phyloP scores from a whole-genome alignment of 2,329 filamentous ascomycete species.

The Fusarium concolor region DNA sequence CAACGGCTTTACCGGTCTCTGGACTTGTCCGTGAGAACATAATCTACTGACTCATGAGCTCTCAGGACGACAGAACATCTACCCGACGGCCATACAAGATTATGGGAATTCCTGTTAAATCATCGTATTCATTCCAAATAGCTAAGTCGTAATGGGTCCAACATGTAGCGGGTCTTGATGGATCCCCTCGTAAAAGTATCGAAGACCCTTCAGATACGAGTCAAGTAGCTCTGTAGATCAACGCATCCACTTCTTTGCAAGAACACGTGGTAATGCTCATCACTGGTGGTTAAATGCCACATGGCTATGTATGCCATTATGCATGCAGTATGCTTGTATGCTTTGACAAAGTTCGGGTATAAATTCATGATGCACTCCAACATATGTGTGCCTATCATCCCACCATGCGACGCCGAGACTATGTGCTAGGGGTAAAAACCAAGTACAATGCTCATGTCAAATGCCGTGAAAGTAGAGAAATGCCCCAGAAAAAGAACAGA shows the following conservation, averaged over 20 bases:
- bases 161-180: background rate
- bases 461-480: conserved; percentile 7
- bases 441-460: conserved; percentile 20
- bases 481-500: conserved; percentile 13
- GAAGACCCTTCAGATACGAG: background rate
- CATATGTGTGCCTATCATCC: conserved; percentile 25
- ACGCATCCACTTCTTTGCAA: background rate
- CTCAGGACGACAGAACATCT: background rate
- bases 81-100: background rate
- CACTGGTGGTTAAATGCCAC: background rate
- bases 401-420: conserved; percentile 22
- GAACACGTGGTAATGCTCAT: background rate
- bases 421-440: conserved; percentile 30
- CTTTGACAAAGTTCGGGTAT: conserved; percentile 35
- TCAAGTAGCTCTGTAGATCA: background rate
- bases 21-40: background rate
- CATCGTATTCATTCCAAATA: background rate
- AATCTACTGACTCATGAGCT: background rate
- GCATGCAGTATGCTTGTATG: background rate
- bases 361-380: conserved; percentile 32
- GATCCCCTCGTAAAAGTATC: background rate
- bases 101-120: background rate
- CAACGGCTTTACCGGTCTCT: background rate
- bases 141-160: background rate
- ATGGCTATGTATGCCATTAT: background rate